phyloP scores from a whole-genome alignment of 2,329 filamentous ascomycete genomes.

The Trichoderma lentiforme region DNA sequence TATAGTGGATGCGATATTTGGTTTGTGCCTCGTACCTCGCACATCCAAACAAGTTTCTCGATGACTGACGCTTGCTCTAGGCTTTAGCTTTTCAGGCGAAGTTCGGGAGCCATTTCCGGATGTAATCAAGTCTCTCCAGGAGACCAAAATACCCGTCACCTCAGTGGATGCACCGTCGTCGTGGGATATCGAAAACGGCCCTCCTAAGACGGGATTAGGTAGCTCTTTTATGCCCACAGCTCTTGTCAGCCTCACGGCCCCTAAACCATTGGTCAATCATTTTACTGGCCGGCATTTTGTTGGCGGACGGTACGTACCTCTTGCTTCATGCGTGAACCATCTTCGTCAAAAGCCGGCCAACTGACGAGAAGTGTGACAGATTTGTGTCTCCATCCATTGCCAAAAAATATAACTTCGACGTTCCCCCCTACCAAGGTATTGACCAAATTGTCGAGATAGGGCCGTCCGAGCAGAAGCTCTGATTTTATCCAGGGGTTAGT shows the following conservation, averaged over 20 bases:
- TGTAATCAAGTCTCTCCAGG: slow-evolving; percentile 74
- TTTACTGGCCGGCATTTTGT: slow-evolving; percentile 90
- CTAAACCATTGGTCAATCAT: slow-evolving; percentile 81
- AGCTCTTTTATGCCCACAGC: slow-evolving; percentile 75
- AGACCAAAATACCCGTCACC: slow-evolving; percentile 71
- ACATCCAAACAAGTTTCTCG: background rate
- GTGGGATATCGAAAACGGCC: slow-evolving; percentile 88
- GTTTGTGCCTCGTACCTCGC: slow-evolving; percentile 41
- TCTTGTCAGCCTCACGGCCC: slow-evolving; percentile 85
- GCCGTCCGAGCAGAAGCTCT: slow-evolving; percentile 51
- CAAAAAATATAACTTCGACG: slow-evolving; percentile 79
- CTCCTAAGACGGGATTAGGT: slow-evolving; percentile 72
- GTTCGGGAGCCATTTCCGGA: slow-evolving; percentile 87
- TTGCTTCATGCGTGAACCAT: background rate
- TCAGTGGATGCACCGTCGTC: slow-evolving; percentile 91
- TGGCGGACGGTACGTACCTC: slow-evolving; percentile 65
- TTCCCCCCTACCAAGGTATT: slow-evolving; percentile 78
- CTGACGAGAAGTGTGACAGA: slow-evolving; percentile 38
- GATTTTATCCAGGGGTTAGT: slow-evolving; percentile 22
- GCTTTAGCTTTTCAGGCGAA: slow-evolving; percentile 89
- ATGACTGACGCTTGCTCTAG: slow-evolving; percentile 37
- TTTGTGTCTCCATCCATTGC: slow-evolving; percentile 78
- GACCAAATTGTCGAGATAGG: slow-evolving; percentile 85
- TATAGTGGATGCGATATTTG: slow-evolving; percentile 90
- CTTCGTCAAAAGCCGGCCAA: background rate